Percentiles rank a stretch among this genome's conserved stretches.
Conservation (phyloP, 768 basidiomycete genomes). For the Suillus brevipes region DNA sequence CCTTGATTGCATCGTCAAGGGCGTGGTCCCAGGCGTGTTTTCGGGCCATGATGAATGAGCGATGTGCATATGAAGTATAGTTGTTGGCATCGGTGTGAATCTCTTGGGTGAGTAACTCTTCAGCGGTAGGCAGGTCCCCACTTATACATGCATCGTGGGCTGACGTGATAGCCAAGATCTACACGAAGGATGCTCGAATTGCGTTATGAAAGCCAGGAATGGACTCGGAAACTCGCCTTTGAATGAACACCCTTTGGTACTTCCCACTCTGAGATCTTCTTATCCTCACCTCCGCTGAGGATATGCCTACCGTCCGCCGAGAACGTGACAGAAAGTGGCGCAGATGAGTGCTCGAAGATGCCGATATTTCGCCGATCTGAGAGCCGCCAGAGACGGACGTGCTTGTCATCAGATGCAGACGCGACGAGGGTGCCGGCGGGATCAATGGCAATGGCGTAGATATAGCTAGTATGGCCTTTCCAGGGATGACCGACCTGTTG, state of each 20-base stretch:
- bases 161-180: neutral
- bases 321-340: neutral
- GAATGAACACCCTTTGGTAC: neutral
- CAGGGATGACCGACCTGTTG: too few species aligned
- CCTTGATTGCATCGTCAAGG: neutral
- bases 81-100: neutral
- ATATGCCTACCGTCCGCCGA: neutral
- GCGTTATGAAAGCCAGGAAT: neutral
- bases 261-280: neutral
- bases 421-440: too few species aligned
- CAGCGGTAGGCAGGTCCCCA: neutral
- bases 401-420: too few species aligned
- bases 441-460: too few species aligned
- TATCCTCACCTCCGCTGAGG: neutral
- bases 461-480: too few species aligned
- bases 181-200: neutral
- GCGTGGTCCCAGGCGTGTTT: neutral
- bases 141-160: neutral
- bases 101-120: neutral
- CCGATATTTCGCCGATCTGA: neutral
- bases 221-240: neutral
- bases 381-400: neutral
- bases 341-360: neutral
- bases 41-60: neutral
- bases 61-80: neutral